phyloP scores from a whole-genome alignment of 768 basidiomycete species.

The Hysterangium stoloniferum region DNA sequence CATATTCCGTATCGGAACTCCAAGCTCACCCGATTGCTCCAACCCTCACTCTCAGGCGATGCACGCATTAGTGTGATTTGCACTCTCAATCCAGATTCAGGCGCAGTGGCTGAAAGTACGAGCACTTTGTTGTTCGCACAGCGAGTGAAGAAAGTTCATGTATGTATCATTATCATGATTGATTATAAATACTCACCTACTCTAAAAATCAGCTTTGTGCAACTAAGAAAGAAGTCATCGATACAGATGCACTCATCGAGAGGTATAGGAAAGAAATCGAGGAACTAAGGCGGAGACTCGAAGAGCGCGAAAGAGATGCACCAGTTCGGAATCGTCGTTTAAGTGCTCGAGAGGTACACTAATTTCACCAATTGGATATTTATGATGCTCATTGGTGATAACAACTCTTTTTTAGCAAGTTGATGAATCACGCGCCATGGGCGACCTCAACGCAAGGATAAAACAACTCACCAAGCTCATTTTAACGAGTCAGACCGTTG shows the following conservation, averaged over 20 bases:
- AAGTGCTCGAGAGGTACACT: constrained; percentile 40
- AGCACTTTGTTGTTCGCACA: constrained; percentile 90
- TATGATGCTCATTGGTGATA: not conserved
- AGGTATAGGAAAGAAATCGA: constrained; percentile 94
- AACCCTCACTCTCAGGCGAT: constrained; percentile 91
- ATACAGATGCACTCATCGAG: constrained; percentile 90
- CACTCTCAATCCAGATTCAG: constrained; percentile 81
- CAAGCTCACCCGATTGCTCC: constrained; percentile 89
- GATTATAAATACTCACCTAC: not conserved
- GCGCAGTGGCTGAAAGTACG: constrained; percentile 75
- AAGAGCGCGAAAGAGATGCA: constrained; percentile 62
- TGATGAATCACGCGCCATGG: constrained; percentile 80
- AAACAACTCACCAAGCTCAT: constrained; percentile 79
- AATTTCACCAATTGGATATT: not conserved
- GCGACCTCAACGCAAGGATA: constrained; percentile 71
- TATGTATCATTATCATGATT: constrained; percentile 22
- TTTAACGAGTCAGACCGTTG: constrained; percentile 77
- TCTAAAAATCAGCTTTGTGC: constrained; percentile 51
- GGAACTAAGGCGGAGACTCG: constrained; percentile 66
- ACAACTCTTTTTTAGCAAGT: constrained; percentile 47
- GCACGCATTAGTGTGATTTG: constrained; percentile 95
- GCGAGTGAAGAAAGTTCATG: constrained; percentile 83
- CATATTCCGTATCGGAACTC: constrained; percentile 95
- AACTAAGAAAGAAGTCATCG: constrained; percentile 88
- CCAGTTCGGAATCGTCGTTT: constrained; percentile 39